phyloP scores from a whole-genome alignment of 2,329 filamentous ascomycete genomes.

The Aspergillus ochraceoroseus region DNA sequence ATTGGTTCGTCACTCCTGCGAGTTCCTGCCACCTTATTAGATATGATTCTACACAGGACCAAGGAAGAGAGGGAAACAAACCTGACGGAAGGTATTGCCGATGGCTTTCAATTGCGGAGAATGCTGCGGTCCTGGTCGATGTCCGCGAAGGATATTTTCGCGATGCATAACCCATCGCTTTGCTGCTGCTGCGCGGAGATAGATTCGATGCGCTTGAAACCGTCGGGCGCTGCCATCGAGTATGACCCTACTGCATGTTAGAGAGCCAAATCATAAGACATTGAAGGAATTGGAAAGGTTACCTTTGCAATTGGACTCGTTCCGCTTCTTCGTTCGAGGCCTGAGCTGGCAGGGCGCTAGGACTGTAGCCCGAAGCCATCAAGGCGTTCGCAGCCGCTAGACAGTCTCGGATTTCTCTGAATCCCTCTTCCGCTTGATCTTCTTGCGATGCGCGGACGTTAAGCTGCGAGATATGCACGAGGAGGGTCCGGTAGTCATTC shows the following conservation, averaged over 20 bases:
- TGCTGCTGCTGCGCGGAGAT: slow-evolving; percentile 55
- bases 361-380: slow-evolving; percentile 51
- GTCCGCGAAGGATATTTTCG: slow-evolving; percentile 48
- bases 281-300: slow-evolving; percentile 20
- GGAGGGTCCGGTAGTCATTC: slow-evolving; percentile 59
- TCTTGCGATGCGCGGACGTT: slow-evolving; percentile 49
- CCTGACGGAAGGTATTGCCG: slow-evolving; percentile 47
- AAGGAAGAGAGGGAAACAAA: slow-evolving; percentile 25
- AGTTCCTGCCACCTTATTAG: too few species aligned
- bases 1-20: slow-evolving; percentile 52
- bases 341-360: slow-evolving; percentile 39
- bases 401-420: slow-evolving; percentile 54
- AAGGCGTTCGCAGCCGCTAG: slow-evolving; percentile 52
- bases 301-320: slow-evolving; percentile 55
- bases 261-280: slow-evolving; percentile 6
- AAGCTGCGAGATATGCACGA: slow-evolving; percentile 55
- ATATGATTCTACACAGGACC: too few species aligned
- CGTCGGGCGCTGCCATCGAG: slow-evolving; percentile 56
- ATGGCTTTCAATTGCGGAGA: slow-evolving; percentile 47
- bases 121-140: slow-evolving; percentile 47
- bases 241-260: slow-evolving; percentile 48
- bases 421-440: slow-evolving; percentile 57
- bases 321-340: slow-evolving; percentile 50
- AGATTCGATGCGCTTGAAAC: slow-evolving; percentile 59
- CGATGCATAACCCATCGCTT: slow-evolving; percentile 56